Evolutionary conservation across 768 basidiomycete species (phyloP).

Genomic region (Tubosaeta brunneosetosa): DNA sequence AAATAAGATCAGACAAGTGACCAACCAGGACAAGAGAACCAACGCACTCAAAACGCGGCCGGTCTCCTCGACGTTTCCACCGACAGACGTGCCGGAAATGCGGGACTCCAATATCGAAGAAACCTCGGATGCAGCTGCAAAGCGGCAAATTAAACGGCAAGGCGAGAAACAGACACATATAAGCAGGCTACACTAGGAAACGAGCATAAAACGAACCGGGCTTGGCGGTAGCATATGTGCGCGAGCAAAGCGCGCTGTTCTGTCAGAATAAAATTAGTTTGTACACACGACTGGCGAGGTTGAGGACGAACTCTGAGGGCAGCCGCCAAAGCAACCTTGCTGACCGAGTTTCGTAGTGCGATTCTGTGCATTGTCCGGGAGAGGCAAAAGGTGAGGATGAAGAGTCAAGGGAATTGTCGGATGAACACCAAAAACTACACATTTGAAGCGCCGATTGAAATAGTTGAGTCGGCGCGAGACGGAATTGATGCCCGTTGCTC

Average conservation of each 20-base stretch:
- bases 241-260: conserved; percentile 50
- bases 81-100: conserved; percentile 87
- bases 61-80: conserved; percentile 97
- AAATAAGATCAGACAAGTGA: conserved; percentile 5
- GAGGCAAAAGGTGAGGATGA: conserved; percentile 43
- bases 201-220: conserved; percentile 59
- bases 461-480: conserved; percentile 8
- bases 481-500: background rate
- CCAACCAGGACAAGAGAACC: background rate
- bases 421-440: conserved; percentile 28
- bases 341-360: conserved; percentile 79
- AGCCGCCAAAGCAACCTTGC: conserved; percentile 69
- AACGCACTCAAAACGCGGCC: conserved; percentile 94
- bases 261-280: conserved; percentile 16
- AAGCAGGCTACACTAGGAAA: conserved; percentile 1
- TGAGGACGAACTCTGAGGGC: conserved; percentile 50
- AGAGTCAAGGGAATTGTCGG: conserved; percentile 36
- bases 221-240: conserved; percentile 97
- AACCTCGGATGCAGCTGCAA: conserved; percentile 93
- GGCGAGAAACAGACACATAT: conserved; percentile 1
- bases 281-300: conserved; percentile 1
- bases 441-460: conserved; percentile 31
- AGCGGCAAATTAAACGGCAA: conserved; percentile 28
- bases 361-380: conserved; percentile 72
- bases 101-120: conserved; percentile 98